phyloP scores from a whole-genome alignment of 1,284 basidiomycete genomes.

The Somion occarium region DNA sequence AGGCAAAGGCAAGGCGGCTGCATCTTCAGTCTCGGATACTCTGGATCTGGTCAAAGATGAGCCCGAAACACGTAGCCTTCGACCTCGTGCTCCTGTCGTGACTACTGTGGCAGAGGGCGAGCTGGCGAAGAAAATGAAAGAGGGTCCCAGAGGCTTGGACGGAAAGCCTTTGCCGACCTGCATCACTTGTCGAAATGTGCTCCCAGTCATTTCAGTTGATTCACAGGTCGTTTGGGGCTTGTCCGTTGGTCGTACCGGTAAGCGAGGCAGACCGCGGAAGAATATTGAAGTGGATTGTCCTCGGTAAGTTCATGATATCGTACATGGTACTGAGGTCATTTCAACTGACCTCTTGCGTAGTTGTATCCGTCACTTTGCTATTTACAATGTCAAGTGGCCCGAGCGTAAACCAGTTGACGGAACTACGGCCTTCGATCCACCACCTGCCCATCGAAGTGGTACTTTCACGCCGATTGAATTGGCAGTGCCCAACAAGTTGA shows the following conservation, averaged over 20 bases:
- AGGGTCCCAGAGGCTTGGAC: constrained; percentile 25
- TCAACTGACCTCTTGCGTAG: constrained; percentile 40
- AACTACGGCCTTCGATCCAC: constrained; percentile 27
- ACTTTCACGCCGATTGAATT: constrained; percentile 21
- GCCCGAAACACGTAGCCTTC: constrained; percentile 25
- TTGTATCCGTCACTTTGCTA: constrained; percentile 72
- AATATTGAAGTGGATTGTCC: constrained; percentile 67
- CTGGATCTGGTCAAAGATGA: constrained; percentile 22
- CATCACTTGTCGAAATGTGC: constrained; percentile 58
- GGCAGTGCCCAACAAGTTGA: constrained; percentile 34
- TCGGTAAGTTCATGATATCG: constrained; percentile 48
- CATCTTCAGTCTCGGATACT: constrained; percentile 18
- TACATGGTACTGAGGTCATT: too few species aligned
- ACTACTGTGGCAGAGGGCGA: constrained; percentile 14
- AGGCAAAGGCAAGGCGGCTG: constrained; percentile 21
- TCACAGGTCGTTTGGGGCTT: constrained; percentile 69
- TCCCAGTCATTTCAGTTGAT: constrained; percentile 71
- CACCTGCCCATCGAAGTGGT: constrained; percentile 39
- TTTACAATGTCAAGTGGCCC: constrained; percentile 69
- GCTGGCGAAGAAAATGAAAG: constrained; percentile 28
- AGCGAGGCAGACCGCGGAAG: constrained; percentile 37
- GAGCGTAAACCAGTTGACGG: constrained; percentile 51
- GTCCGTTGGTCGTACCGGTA: constrained; percentile 40
- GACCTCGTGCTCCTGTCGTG: constrained; percentile 18
- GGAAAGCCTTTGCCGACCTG: constrained; percentile 50